Base-by-base conservation (phyloP, 441 rosid species). In the Rhodomyrtus psidioides region DNA sequence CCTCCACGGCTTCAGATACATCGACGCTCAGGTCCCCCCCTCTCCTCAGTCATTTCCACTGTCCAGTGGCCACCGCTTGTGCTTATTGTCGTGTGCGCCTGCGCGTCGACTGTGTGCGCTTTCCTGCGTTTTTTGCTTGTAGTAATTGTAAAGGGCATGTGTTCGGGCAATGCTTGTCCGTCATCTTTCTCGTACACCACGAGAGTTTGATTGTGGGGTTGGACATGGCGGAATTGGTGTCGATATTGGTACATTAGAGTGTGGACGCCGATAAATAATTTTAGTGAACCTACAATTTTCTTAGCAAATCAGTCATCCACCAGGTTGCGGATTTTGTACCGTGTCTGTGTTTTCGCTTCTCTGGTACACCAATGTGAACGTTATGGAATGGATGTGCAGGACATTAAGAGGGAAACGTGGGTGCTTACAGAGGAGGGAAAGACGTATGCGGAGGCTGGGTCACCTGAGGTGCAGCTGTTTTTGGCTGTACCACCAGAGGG, bases 371-470 rank as follows among this genome's bases (percentile, higher is more conserved):
- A 6, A 8, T 30, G 27, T 27, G 39, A 28, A 24, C 42, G 15
- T 82, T 82, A 2, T 53, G 42, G 55, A 23, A 46, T 83, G 46
- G 51, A 79, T 30, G 24, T 65, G 54, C 91, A 94, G 96, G 97
- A 96, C 83, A 91, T 94, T 44, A 96, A 91, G 92, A 91, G 90
- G 86, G 98, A 93, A 86, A 86, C 89, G 39, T 94, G 94, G 94
- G 93, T 94, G 13, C 94, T 97, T 84, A 95, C 98, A 0, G 96
- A 92, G n/a, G 99, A 97, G 88, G 99, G 98, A 16, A 90, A 89
- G 85, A 93, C 90, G 30, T 97, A 96, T 88, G 95, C 95, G 12
- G 91, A 87, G 1, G 91, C 92, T 83, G 98, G 98, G 42, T 94
- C 98, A 0, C 98, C 99, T 0, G 99, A 97, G 87, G 91, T 92